Base-by-base conservation (phyloP, 805 yeast genomes). In the Candida easanensis region DNA sequence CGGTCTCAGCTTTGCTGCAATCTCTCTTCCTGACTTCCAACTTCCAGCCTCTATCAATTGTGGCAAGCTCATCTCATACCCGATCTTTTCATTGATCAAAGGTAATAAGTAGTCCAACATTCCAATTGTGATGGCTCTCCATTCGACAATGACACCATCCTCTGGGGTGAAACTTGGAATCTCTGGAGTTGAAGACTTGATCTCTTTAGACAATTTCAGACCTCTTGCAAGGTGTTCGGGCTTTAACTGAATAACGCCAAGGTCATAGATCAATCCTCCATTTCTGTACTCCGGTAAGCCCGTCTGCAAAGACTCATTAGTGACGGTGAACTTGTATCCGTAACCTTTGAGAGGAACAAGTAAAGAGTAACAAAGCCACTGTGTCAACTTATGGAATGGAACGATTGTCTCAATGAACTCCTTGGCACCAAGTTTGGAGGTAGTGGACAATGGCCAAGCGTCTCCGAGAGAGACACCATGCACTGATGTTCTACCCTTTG, bases 211-310 rank as follows among this genome's bases (percentile, higher is more conserved):
- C 10, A 67, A 52, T 5, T 51, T 50, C 10, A 74, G 46, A 0
- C 82, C 83, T 33, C 58, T 48, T 17, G 53, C 43, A 11, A 63
- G 45, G 10, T 57, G 63, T 3, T 66, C 71, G 1, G 70, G 67
- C 51, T 79, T 80, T 38, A 80, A 59, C 5, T 62, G 51, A 34
- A 80, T 57, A 0, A 80, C 70, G 11, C 73, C 79, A 36, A 76
- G 63, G 57, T 80, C 87, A 31, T 77, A 74, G 54, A 80, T 68
- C 25, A 80, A 60, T 0, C 87, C 87, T 35, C 86, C 87, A 46
- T 80, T 80, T 54, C 87, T 73, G 51, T 91, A 88, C 64, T 93
- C 99, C 2, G 83, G 91, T 33, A 93, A 79, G 39, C 98, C 75
- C 10, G 91, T 95, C 57, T 89, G 88, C 36, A 91, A 72, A 0